Evolutionary conservation across 176 grass and related monocot species (phyloP), one percentile per base, ranked within the genome.

Genomic region (Melocanna baccifera): DNA sequence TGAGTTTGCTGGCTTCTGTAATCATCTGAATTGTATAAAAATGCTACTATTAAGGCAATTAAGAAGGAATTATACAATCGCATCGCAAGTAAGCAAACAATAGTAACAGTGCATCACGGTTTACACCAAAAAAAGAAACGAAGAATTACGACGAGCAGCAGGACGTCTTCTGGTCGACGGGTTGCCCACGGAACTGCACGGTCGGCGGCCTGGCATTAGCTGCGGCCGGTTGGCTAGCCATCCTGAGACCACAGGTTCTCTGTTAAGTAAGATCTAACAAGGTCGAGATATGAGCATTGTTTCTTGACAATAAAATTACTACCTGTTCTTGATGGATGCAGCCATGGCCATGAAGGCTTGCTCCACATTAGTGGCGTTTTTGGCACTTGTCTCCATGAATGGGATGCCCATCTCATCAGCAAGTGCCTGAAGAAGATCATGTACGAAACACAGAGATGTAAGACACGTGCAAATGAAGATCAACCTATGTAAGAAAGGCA

Each of bases 291-390:
- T 28, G 11, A 26, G 23, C 1, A 61, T 6, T 28, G 57, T 13
- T 61, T 12, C 4, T 61, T 61, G 23, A 26, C 57, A 61, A 26
- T 26, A 61, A 26, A 23, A 61, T 26, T 61, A 26, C 23, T 43
- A 94, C 91, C 86, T 87, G 73, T 79, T 75, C 86, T 90, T 94
- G 85, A 94, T 94, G 12, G 88, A 73, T 59, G 88, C 71, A 76
- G 88, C 82, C 91, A 93, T 93, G 73, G 92, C 86, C 92, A 94
- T 91, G 73, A 94, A 94, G 13, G 92, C 92, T 73, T 94, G 86
- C 29, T 94, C 92, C n/a, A 94, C 92, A 46, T 94, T 94, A 22
- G 83, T 57, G 56, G 92, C 86, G 65, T 91, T 94, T 79, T 94
- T 94, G 7, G 92, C 92, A 62, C 92, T 94, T 9, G 92, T 88